Conservation (phyloP, 139 green algal genomes). For the Tetraselmis striata region DNA sequence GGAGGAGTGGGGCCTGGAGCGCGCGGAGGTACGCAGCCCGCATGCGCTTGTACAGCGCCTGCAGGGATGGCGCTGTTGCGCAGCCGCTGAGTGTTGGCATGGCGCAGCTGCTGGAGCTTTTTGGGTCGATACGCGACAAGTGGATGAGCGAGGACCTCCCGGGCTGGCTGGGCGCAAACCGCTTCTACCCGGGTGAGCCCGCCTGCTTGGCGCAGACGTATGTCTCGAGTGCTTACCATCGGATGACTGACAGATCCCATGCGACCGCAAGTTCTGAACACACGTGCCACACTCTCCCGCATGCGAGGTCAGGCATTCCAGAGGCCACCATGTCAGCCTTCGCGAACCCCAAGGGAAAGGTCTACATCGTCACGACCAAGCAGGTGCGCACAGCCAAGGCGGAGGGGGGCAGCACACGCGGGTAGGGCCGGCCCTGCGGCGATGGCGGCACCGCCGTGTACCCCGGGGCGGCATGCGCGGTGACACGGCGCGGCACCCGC, state of each 20-base stretch:
- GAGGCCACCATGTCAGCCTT: constrained; percentile 54
- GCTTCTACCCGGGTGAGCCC: constrained; percentile 82
- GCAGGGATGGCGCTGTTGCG: neutral
- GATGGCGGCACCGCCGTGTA: too few relatives aligned
- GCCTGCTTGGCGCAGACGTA: too few relatives aligned
- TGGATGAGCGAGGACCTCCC: constrained; percentile 88
- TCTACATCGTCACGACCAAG: constrained; percentile 99
- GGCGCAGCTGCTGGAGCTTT: constrained; percentile 77
- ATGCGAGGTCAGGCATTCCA: constrained; percentile 15
- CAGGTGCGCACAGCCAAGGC: constrained; percentile 54
- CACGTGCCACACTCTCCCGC: too few relatives aligned
- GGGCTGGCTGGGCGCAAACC: constrained; percentile 88
- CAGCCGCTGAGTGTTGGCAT: neutral
- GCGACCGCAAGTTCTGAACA: too few relatives aligned
- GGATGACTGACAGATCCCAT: too few relatives aligned
- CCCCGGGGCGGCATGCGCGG: too few relatives aligned
- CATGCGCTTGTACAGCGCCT: neutral
- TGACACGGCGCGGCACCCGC: too few relatives aligned
- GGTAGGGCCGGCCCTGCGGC: too few relatives aligned
- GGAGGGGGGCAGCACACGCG: too few relatives aligned
- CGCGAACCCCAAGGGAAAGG: constrained; percentile 31
- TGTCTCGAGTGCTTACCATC: too few relatives aligned
- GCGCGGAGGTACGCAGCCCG: constrained; percentile 37
- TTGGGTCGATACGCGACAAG: constrained; percentile 82
- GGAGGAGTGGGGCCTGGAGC: constrained; percentile 62